phyloP scores from a whole-genome alignment of 2,329 filamentous ascomycete species.

The Aspergillus flavus region DNA sequence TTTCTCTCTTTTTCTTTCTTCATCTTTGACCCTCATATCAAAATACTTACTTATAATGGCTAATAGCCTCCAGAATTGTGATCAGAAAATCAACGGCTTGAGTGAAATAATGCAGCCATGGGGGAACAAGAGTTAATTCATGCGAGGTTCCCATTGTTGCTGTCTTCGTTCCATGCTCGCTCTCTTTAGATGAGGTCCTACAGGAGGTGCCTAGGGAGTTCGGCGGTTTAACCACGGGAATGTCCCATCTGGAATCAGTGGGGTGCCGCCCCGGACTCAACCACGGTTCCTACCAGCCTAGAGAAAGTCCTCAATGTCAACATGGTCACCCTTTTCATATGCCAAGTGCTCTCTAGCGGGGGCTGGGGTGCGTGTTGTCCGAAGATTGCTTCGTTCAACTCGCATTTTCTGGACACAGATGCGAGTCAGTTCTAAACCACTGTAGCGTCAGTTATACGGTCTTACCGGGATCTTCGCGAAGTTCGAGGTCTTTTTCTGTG shows the following conservation, averaged over 20 bases:
- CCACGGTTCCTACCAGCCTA: not conserved
- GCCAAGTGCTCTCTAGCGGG: constrained; percentile 14
- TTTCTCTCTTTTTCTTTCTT: not conserved
- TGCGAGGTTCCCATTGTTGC: not conserved
- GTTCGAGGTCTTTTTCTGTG: constrained; percentile 12
- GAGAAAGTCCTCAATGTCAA: constrained; percentile 24
- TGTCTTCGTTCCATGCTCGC: not conserved
- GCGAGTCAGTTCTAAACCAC: constrained; percentile 10
- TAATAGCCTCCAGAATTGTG: too few relatives aligned
- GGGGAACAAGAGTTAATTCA: not conserved
- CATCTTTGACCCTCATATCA: not conserved
- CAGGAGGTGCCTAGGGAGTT: not conserved
- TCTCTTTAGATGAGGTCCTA: not conserved
- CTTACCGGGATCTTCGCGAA: constrained; percentile 29
- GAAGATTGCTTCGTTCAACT: constrained; percentile 21
- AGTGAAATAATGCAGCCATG: too few relatives aligned
- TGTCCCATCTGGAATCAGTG: not conserved
- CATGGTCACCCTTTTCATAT: constrained; percentile 27
- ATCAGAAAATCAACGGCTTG: too few relatives aligned
- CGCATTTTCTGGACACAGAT: constrained; percentile 21
- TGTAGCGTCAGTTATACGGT: not conserved
- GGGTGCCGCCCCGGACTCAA: not conserved
- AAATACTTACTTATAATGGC: too few relatives aligned
- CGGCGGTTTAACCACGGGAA: not conserved
- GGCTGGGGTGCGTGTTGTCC: constrained; percentile 23